A percentile compares a stretch with the other conserved stretches of the same genome.
Evolutionary conservation across 345 rosid species (phyloP).

Genomic region (Murraya paniculata): DNA sequence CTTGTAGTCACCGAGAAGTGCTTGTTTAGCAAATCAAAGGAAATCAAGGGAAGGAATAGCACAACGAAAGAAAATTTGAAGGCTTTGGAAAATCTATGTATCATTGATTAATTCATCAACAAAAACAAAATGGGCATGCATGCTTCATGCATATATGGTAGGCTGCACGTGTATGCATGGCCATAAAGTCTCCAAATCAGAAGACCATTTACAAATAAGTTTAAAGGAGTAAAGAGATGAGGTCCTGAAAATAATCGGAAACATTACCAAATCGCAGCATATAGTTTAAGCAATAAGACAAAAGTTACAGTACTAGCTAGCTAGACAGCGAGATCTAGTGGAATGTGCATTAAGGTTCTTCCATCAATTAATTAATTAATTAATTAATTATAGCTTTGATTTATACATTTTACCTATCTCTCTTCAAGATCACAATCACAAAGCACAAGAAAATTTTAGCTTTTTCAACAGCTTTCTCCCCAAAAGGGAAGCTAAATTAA

Average conservation of each 20-base stretch:
- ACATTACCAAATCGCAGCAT: background rate
- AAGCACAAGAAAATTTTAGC: conserved; percentile 41
- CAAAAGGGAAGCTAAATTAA: conserved; percentile 8
- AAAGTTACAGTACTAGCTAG: conserved; percentile 16
- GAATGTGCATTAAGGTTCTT: conserved; percentile 7
- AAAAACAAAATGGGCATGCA: conserved; percentile 1
- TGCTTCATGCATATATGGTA: background rate
- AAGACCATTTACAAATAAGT: background rate
- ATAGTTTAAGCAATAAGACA: conserved; percentile 21
- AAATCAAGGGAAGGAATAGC: background rate
- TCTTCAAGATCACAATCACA: conserved; percentile 23
- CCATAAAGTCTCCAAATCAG: background rate
- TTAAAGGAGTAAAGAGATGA: background rate
- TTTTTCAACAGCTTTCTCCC: conserved; percentile 18
- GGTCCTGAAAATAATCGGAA: background rate
- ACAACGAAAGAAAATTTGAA: background rate
- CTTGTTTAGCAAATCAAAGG: background rate
- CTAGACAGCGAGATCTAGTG: conserved; percentile 16
- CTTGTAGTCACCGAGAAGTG: background rate
- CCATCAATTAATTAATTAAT: background rate
- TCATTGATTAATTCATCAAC: background rate
- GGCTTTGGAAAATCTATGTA: background rate
- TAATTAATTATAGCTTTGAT: background rate
- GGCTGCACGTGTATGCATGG: background rate
- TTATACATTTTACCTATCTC: conserved; percentile 8